phyloP scores from a whole-genome alignment of 2,329 filamentous ascomycete genomes.

The Esteya vermicola region DNA sequence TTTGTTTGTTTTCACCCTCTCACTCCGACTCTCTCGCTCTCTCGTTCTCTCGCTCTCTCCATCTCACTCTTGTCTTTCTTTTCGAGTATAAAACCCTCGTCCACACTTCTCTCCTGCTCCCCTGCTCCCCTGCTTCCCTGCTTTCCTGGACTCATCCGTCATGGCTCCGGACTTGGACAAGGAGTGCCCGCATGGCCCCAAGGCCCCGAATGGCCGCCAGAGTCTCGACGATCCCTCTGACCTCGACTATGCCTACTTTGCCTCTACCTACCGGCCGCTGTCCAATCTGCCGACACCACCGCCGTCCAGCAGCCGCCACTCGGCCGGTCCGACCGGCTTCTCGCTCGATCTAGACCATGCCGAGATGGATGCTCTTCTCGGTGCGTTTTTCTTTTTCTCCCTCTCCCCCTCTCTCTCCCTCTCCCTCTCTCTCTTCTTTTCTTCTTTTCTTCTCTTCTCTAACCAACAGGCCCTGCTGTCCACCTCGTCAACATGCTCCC shows the following conservation, averaged over 20 bases:
- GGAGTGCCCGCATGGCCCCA: no score
- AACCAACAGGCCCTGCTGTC: slow-evolving; percentile 41
- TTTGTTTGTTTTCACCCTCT: no score
- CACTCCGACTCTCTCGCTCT: no score
- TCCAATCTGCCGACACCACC: slow-evolving; percentile 56
- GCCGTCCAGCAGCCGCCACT: slow-evolving; percentile 34
- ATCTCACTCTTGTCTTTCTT: no score
- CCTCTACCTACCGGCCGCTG: slow-evolving; percentile 47
- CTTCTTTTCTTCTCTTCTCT: neutral
- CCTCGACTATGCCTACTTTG: slow-evolving; percentile 37
- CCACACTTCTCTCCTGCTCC: no score
- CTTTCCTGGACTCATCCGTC: no score
- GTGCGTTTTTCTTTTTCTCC: slow-evolving; percentile 13
- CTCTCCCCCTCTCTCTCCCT: neutral
- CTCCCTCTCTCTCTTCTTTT: neutral
- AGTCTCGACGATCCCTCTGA: slow-evolving; percentile 25
- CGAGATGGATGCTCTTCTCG: slow-evolving; percentile 14
- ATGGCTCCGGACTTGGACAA: no score
- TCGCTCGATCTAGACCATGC: slow-evolving; percentile 8
- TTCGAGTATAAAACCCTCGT: no score
- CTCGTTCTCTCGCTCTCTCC: no score
- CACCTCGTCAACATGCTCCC: slow-evolving; percentile 55
- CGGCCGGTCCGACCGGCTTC: slow-evolving; percentile 30
- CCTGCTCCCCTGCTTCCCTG: no score
- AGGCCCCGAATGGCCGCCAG: slow-evolving; percentile 4